Percentiles rank a stretch among this genome's conserved stretches.
Evolutionary conservation across 805 yeast genomes (phyloP).

Genomic region (Cyberlindnera xylosilytica): DNA sequence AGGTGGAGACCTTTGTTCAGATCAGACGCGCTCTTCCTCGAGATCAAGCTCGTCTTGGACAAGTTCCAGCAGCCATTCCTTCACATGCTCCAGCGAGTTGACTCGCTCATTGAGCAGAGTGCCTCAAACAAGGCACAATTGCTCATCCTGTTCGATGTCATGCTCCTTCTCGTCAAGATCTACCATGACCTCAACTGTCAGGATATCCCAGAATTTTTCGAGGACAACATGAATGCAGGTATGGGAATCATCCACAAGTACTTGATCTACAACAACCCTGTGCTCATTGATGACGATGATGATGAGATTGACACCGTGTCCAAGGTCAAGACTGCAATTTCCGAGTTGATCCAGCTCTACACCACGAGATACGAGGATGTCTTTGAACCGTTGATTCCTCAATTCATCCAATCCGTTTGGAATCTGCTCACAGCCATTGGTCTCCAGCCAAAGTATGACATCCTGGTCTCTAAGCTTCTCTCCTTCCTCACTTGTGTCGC

Average conservation of each 20-base stretch:
- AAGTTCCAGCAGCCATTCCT: slow-evolving; percentile 81
- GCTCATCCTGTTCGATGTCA: slow-evolving; percentile 59
- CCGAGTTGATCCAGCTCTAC: slow-evolving; percentile 82
- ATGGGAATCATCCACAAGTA: slow-evolving; percentile 84
- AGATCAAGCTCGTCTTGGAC: slow-evolving; percentile 81
- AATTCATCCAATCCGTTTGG: slow-evolving; percentile 85
- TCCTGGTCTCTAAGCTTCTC: slow-evolving; percentile 76
- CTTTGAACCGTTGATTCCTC: slow-evolving; percentile 71
- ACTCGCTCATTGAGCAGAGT: slow-evolving; percentile 53
- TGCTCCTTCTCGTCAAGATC: slow-evolving; percentile 70
- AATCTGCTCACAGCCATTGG: slow-evolving; percentile 63
- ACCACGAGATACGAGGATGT: slow-evolving; percentile 91
- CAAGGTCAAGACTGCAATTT: slow-evolving; percentile 73
- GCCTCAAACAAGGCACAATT: slow-evolving; percentile 47
- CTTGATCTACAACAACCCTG: slow-evolving; percentile 53
- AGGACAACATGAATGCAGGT: slow-evolving; percentile 75
- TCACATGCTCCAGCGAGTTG: slow-evolving; percentile 63
- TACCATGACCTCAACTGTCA: slow-evolving; percentile 95
- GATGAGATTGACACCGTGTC: slow-evolving; percentile 67
- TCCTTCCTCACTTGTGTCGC: slow-evolving; percentile 81
- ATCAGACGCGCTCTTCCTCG: slow-evolving; percentile 84
- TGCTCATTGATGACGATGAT: slow-evolving; percentile 59
- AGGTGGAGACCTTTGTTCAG: slow-evolving; percentile 95
- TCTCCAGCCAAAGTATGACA: slow-evolving; percentile 73
- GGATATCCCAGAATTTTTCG: slow-evolving; percentile 97